phyloP scores from a whole-genome alignment of 257 asterid species.

The Solanum rostratum region DNA sequence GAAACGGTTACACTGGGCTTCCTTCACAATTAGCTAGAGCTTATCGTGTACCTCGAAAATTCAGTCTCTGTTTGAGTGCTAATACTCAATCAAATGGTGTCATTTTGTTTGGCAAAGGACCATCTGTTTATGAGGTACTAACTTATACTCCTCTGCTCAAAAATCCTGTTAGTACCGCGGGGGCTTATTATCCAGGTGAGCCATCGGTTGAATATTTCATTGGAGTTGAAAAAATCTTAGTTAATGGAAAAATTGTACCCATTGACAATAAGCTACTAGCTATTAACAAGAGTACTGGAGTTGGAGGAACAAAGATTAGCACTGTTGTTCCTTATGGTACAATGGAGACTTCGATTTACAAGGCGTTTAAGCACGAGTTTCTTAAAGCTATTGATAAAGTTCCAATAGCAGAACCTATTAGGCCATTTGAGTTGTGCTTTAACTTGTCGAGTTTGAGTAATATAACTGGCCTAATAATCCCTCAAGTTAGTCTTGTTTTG shows the following conservation, averaged over 20 bases:
- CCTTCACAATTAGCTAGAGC: slow-evolving; percentile 22
- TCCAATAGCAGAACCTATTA: not conserved
- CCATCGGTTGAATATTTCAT: slow-evolving; percentile 43
- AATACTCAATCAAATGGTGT: slow-evolving; percentile 9
- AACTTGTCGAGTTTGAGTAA: not conserved
- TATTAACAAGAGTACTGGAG: slow-evolving; percentile 7
- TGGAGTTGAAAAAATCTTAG: slow-evolving; percentile 18
- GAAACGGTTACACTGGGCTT: slow-evolving; percentile 14
- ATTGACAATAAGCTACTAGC: slow-evolving; percentile 8
- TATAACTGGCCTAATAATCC: slow-evolving; percentile 5
- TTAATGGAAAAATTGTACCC: slow-evolving; percentile 15
- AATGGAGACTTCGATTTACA: slow-evolving; percentile 29
- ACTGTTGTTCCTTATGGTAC: slow-evolving; percentile 7
- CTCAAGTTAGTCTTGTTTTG: slow-evolving; percentile 25
- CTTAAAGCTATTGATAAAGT: not conserved
- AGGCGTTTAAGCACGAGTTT: slow-evolving; percentile 18
- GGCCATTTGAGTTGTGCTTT: not conserved
- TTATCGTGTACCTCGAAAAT: slow-evolving; percentile 18
- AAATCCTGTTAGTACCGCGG: slow-evolving; percentile 19
- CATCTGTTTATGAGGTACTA: slow-evolving; percentile 5
- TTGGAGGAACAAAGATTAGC: slow-evolving; percentile 49
- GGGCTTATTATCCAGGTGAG: slow-evolving; percentile 2
- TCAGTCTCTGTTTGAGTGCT: slow-evolving; percentile 33
- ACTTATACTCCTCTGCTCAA: slow-evolving; percentile 21
- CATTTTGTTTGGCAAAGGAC: slow-evolving; percentile 20